These are phyloP conservation scores for Clathrus columnatus DNA, from an alignment of 768 basidiomycete genomes.

Conservation along the genomic window DNA sequence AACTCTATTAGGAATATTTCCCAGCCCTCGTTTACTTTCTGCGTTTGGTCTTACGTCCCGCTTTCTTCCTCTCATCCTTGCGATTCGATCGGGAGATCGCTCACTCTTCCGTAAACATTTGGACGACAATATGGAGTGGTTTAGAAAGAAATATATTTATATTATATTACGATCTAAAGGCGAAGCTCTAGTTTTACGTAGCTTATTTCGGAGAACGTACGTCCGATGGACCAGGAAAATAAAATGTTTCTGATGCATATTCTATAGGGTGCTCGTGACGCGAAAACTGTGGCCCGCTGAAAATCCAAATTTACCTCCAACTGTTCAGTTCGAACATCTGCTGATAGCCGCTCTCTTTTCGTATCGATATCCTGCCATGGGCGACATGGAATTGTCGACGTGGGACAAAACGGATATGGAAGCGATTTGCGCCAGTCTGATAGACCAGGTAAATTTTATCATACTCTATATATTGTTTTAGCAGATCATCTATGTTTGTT, in stretches of 20 bases:
- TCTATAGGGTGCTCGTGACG: not conserved
- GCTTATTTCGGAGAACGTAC: constrained; percentile 8
- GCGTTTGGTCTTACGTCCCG: constrained; percentile 3
- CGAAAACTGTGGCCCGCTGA: constrained; percentile 7
- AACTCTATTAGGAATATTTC: constrained; percentile 6
- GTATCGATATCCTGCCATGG: constrained; percentile 8
- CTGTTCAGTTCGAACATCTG: constrained; percentile 7
- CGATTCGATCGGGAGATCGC: constrained; percentile 6
- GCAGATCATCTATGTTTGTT: not conserved
- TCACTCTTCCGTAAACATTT: constrained; percentile 6
- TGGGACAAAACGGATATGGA: constrained; percentile 10
- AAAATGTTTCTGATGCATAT: not conserved
- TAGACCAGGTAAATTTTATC: constrained; percentile 6
- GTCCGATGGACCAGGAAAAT: not conserved
- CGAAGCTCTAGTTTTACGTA: constrained; percentile 4
- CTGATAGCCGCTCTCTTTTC: constrained; percentile 1
- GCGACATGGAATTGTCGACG: constrained; percentile 2
- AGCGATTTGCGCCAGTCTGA: constrained; percentile 8
- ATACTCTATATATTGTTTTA: too few relatives aligned
- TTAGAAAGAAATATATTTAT: constrained; percentile 9
- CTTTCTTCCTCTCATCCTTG: constrained; percentile 5
- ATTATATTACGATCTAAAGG: constrained; percentile 9
- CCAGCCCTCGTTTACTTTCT: not conserved
- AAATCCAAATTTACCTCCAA: not conserved
- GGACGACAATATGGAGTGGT: constrained; percentile 9